Evolutionary conservation across 495 filamentous ascomycete genomes (phyloP).

Genomic region (Penicillium crystallinum): DNA sequence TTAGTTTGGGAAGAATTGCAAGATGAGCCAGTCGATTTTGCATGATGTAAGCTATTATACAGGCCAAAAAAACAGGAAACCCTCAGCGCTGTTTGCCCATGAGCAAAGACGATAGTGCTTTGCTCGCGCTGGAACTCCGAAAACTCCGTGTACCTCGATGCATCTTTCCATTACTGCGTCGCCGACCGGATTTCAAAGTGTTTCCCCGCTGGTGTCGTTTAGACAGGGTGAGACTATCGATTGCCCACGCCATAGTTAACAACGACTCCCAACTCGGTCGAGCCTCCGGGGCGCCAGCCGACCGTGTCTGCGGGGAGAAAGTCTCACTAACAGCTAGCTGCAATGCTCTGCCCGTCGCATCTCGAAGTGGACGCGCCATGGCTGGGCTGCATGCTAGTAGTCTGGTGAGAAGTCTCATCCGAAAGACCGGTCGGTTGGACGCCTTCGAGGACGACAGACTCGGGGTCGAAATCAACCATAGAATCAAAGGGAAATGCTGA

Average conservation of each 20-base stretch:
- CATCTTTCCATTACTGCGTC: slow-evolving; percentile 33
- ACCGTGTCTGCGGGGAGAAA: slow-evolving; percentile 28
- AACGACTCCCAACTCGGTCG: slow-evolving; percentile 43
- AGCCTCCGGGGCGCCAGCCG: slow-evolving; percentile 29
- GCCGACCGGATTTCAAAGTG: slow-evolving; percentile 33
- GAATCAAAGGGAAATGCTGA: slow-evolving; percentile 74
- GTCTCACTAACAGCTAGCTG: slow-evolving; percentile 51
- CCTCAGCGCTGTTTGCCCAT: slow-evolving; percentile 32
- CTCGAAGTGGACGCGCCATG: slow-evolving; percentile 83
- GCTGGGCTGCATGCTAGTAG: slow-evolving; percentile 79
- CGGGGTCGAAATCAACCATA: slow-evolving; percentile 76
- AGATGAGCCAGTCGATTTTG: slow-evolving; percentile 14
- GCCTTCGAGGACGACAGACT: slow-evolving; percentile 44
- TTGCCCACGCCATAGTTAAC: slow-evolving; percentile 44
- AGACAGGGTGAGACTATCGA: slow-evolving; percentile 40
- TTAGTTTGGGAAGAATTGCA: not conserved
- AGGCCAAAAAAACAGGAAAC: slow-evolving; percentile 11
- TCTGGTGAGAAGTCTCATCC: slow-evolving; percentile 52
- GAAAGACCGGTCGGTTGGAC: slow-evolving; percentile 49
- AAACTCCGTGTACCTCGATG: slow-evolving; percentile 35
- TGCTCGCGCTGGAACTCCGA: slow-evolving; percentile 33
- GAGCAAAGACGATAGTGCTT: slow-evolving; percentile 33
- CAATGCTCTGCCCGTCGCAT: slow-evolving; percentile 89
- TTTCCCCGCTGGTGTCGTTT: slow-evolving; percentile 27
- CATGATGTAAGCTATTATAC: slow-evolving; percentile 20